A percentile compares a stretch with the other conserved stretches of the same genome.
Conservation (phyloP, 176 grass and related monocot genomes). For the Phragmites australis region DNA sequence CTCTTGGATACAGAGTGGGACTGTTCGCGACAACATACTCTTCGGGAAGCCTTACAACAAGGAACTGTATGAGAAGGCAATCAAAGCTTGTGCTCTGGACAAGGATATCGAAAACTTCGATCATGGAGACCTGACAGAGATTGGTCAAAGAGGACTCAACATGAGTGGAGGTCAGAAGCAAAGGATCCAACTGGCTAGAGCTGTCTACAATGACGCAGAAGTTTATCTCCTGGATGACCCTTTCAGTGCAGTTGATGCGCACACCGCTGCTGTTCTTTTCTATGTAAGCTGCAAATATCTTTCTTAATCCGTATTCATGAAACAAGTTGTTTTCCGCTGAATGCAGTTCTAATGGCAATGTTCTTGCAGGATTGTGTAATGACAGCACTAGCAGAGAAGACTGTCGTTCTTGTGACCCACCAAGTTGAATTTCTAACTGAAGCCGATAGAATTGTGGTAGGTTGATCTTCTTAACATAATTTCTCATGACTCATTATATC, state of each 20-base stretch:
- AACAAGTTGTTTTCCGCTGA: background rate
- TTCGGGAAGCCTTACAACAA: slow-evolving; percentile 71
- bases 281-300: slow-evolving; percentile 56
- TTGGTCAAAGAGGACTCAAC: slow-evolving; percentile 92
- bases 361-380: slow-evolving; percentile 88
- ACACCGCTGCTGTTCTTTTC: slow-evolving; percentile 81
- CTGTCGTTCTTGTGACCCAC: slow-evolving; percentile 89
- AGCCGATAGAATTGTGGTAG: slow-evolving; percentile 75
- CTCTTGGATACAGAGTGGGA: slow-evolving; percentile 95
- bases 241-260: slow-evolving; percentile 90
- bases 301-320: background rate
- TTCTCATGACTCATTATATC: background rate
- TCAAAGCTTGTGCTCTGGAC: slow-evolving; percentile 77
- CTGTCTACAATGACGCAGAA: slow-evolving; percentile 84
- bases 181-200: slow-evolving; percentile 94
- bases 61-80: slow-evolving; percentile 63
- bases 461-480: background rate
- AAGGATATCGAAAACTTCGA: slow-evolving; percentile 83
- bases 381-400: slow-evolving; percentile 81
- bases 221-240: slow-evolving; percentile 87
- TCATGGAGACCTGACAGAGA: slow-evolving; percentile 85
- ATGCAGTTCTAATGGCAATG: background rate
- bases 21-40: slow-evolving; percentile 85
- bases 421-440: slow-evolving; percentile 86
- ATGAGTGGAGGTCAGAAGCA: slow-evolving; percentile 99